A percentile compares a stretch with the other conserved stretches of the same genome.
These are phyloP conservation scores for Trametes gibbosa DNA, from an alignment of 768 basidiomycete species.

Conservation along the genomic window DNA sequence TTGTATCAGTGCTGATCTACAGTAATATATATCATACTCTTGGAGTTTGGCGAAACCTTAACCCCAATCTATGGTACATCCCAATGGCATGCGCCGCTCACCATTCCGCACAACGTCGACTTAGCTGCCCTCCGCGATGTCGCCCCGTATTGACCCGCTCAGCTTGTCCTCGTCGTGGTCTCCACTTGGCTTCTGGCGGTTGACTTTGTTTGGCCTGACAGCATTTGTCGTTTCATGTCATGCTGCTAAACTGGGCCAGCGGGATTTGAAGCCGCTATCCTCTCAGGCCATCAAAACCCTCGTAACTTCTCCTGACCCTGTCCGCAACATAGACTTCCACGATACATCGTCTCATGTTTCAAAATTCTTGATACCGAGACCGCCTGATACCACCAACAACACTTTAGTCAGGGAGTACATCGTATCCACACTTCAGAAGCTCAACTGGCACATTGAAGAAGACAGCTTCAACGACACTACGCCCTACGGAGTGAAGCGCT, in stretches of 20 bases:
- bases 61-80: constrained; percentile 4
- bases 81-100: not conserved
- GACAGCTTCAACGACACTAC: constrained; percentile 79
- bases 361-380: constrained; percentile 81
- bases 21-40: not conserved
- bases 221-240: constrained; percentile 25
- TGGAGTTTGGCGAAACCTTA: not conserved
- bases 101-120: not conserved
- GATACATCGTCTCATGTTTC: constrained; percentile 74
- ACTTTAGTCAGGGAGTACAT: constrained; percentile 84
- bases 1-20: not conserved
- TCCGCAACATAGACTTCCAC: constrained; percentile 62
- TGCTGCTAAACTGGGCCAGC: constrained; percentile 33
- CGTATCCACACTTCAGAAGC: constrained; percentile 58
- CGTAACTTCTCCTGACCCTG: constrained; percentile 56
- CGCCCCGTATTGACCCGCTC: not conserved
- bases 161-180: not conserved
- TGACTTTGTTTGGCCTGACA: not conserved
- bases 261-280: constrained; percentile 45
- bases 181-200: not conserved
- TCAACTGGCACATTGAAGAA: constrained; percentile 87
- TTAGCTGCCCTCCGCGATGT: constrained; percentile 7
- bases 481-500: constrained; percentile 74
- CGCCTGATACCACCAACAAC: constrained; percentile 72
- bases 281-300: constrained; percentile 49